Conservation (phyloP, 306 rosid species). For the Adenanthera pavonina region DNA sequence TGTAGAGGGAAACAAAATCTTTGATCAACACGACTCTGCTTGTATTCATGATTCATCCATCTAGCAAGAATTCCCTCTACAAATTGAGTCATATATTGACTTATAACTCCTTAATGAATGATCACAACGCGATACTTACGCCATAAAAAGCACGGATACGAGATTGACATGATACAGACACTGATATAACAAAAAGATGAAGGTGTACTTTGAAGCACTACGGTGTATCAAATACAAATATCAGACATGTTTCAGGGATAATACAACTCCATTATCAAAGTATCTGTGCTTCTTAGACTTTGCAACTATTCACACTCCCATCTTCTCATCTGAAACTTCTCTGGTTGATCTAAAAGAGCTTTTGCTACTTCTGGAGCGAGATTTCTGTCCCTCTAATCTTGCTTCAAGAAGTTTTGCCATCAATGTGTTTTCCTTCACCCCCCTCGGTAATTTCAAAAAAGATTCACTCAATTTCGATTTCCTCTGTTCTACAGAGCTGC, state of each 20-base stretch:
- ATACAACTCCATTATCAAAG: not conserved
- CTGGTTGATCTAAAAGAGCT: conserved; percentile 39
- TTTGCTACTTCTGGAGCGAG: conserved; percentile 45
- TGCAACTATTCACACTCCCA: conserved; percentile 39
- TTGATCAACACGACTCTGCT: no score
- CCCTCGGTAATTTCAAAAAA: conserved; percentile 62
- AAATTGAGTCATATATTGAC: no score
- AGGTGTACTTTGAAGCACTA: not conserved
- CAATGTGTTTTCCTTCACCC: conserved; percentile 72
- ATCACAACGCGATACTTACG: not conserved
- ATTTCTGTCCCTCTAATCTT: conserved; percentile 65
- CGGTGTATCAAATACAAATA: no score
- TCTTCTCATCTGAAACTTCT: conserved; percentile 30
- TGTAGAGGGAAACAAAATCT: no score
- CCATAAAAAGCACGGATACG: not conserved
- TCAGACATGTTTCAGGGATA: not conserved
- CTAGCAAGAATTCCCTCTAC: no score
- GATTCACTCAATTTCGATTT: conserved; percentile 50
- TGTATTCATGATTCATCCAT: no score
- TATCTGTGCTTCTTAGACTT: not conserved
- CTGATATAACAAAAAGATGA: not conserved
- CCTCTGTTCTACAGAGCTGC: conserved; percentile 53
- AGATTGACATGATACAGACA: not conserved
- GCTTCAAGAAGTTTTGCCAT: conserved; percentile 88
- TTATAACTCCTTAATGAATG: not conserved